Evolutionary conservation across 1,284 basidiomycete genomes (phyloP).

Genomic region (Amylostereum chailletii): DNA sequence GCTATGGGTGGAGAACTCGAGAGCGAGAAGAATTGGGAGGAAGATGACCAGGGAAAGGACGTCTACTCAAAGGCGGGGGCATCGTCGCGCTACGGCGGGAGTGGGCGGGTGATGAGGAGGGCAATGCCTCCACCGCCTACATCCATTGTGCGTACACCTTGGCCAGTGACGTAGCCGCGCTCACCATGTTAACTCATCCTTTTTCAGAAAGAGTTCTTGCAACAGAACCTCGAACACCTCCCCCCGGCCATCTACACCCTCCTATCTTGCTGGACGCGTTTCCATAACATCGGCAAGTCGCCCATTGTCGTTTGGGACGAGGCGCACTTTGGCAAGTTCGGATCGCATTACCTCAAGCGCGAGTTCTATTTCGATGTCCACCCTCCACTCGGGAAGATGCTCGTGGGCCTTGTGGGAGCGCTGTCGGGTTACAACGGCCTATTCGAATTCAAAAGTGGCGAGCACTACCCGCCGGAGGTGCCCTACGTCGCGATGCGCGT

Average conservation of each 20-base stretch:
- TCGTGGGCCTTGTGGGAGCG: conserved; percentile 89
- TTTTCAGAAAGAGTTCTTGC: conserved; percentile 63
- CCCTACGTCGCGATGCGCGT: conserved; percentile 95
- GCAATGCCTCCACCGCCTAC: conserved; percentile 60
- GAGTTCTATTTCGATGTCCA: conserved; percentile 98
- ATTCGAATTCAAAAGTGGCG: conserved; percentile 95
- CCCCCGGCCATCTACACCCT: conserved; percentile 85
- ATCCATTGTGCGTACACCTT: conserved; percentile 46
- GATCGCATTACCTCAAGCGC: conserved; percentile 92
- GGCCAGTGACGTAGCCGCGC: conserved; percentile 1
- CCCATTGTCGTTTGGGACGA: conserved; percentile 96
- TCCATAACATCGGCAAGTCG: conserved; percentile 88
- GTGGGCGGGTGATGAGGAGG: conserved; percentile 47
- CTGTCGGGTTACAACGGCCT: conserved; percentile 87
- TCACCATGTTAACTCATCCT: conserved; percentile 2
- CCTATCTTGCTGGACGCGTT: conserved; percentile 90
- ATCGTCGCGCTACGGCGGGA: conserved; percentile 38
- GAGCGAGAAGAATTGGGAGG: conserved; percentile 26
- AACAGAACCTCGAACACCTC: conserved; percentile 79
- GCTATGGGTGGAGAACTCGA: conserved; percentile 26
- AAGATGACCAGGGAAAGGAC: conserved; percentile 68
- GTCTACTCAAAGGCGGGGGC: conserved; percentile 59
- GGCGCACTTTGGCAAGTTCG: conserved; percentile 98
- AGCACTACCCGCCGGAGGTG: conserved; percentile 75
- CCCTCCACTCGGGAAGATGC: conserved; percentile 97